Evolutionary conservation across 108 stramenopile genomes (phyloP).

Genomic region (Ochromonas danica): DNA sequence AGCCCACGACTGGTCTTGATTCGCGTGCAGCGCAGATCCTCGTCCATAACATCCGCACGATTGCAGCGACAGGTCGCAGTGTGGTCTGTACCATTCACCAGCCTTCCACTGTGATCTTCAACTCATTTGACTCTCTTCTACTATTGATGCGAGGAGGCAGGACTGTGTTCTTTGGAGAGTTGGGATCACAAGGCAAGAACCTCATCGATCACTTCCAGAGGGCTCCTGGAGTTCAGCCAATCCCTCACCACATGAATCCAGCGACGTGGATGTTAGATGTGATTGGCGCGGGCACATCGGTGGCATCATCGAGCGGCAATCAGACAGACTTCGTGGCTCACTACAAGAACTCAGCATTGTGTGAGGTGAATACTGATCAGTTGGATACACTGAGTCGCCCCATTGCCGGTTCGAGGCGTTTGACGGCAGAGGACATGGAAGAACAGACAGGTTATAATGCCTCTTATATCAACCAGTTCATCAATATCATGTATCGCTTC

Average conservation of each 20-base stretch:
- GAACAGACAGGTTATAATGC: conserved; percentile 8
- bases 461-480: conserved; percentile 22
- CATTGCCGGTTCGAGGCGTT: neutral
- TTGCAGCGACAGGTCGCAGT: conserved; percentile 22
- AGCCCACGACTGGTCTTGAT: conserved; percentile 69
- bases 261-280: conserved; percentile 41
- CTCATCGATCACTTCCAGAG: conserved; percentile 65
- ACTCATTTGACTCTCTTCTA: conserved; percentile 41
- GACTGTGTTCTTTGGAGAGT: conserved; percentile 70
- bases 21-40: no score
- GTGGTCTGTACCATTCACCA: conserved; percentile 53
- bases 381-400: neutral
- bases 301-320: no score
- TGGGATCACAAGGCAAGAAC: conserved; percentile 25
- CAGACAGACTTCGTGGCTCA: neutral
- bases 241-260: conserved; percentile 22
- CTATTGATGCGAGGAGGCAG: conserved; percentile 70
- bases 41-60: neutral
- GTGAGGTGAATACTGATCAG: neutral
- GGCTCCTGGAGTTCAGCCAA: conserved; percentile 2
- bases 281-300: conserved; percentile 43
- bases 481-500: no score
- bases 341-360: neutral
- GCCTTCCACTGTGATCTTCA: conserved; percentile 47
- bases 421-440: neutral